A percentile compares a stretch with the other conserved stretches of the same genome.
Evolutionary conservation across 208 protist species (phyloP).

Genomic region (Leishmania amazonensis): DNA sequence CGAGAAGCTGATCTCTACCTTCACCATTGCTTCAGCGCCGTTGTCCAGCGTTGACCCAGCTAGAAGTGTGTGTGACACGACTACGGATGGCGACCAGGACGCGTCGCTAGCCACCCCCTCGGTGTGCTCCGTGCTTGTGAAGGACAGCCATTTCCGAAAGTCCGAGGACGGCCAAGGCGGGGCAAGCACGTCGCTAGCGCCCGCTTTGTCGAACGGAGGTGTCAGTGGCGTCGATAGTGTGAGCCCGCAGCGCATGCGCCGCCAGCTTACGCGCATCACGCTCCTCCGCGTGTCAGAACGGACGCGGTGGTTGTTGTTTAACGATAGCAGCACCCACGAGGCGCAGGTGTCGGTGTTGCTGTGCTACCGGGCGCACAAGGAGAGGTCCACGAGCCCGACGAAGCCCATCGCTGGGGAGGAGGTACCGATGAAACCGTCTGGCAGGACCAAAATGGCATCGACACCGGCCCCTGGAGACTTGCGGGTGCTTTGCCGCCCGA

Average conservation of each 20-base stretch:
- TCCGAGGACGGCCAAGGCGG: not conserved
- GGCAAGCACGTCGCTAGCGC: not conserved
- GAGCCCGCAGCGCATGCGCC: slow-evolving; percentile 15
- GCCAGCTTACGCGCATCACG: slow-evolving; percentile 27
- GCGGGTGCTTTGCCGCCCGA: slow-evolving; percentile 32
- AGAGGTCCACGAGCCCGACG: not conserved
- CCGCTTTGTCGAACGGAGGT: not conserved
- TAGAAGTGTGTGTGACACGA: not conserved
- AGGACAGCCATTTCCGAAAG: slow-evolving; percentile 34
- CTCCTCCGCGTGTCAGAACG: slow-evolving; percentile 28
- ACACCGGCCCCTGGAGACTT: slow-evolving; percentile 8
- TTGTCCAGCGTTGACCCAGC: not conserved
- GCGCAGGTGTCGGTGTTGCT: slow-evolving; percentile 46
- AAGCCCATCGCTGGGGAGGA: not conserved
- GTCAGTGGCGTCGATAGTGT: not conserved
- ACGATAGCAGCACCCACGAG: slow-evolving; percentile 60
- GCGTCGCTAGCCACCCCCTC: not conserved
- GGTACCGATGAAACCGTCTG: slow-evolving; percentile 3
- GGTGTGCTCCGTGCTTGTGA: slow-evolving; percentile 30
- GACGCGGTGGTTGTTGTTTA: slow-evolving; percentile 58
- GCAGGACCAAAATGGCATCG: not conserved
- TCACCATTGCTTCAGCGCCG: not conserved
- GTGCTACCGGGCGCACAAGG: slow-evolving; percentile 14
- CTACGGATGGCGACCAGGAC: not conserved
- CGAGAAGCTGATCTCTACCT: not conserved